A percentile compares a stretch with the other conserved stretches of the same genome.
phyloP scores from a whole-genome alignment of 2,329 filamentous ascomycete genomes.

The Ploettnerulaceae sp. region DNA sequence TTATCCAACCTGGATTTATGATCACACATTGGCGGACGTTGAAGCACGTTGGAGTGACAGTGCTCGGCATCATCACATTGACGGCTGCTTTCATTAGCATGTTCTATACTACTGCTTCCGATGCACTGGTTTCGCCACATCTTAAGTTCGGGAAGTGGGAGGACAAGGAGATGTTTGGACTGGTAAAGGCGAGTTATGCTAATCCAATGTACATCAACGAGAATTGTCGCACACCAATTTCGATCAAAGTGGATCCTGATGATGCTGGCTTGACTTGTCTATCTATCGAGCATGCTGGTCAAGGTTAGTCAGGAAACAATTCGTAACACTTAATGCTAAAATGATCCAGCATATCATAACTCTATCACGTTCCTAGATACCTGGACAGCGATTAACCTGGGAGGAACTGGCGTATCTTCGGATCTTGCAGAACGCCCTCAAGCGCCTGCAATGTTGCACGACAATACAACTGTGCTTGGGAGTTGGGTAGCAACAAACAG shows the following conservation, averaged over 20 bases:
- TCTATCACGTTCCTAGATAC: slow-evolving; percentile 54
- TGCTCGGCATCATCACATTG: slow-evolving; percentile 61
- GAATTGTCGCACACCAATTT: slow-evolving; percentile 59
- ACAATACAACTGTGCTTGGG: slow-evolving; percentile 67
- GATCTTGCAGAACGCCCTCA: slow-evolving; percentile 47
- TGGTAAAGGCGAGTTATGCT: slow-evolving; percentile 57
- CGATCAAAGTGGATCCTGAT: slow-evolving; percentile 35
- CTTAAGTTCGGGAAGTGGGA: slow-evolving; percentile 55
- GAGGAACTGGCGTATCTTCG: slow-evolving; percentile 39
- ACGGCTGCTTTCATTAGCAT: slow-evolving; percentile 60
- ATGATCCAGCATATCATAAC: slow-evolving; percentile 55
- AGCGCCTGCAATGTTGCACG: slow-evolving; percentile 59
- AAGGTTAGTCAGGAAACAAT: slow-evolving; percentile 37
- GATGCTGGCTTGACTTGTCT: slow-evolving; percentile 54
- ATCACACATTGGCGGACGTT: slow-evolving; percentile 64
- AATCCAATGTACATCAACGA: slow-evolving; percentile 52
- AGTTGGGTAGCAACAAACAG: slow-evolving; percentile 60
- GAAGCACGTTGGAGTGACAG: slow-evolving; percentile 55
- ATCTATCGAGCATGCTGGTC: slow-evolving; percentile 63
- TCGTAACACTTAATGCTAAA: not conserved
- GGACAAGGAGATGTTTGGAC: slow-evolving; percentile 45
- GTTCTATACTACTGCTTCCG: slow-evolving; percentile 72
- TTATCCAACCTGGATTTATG: slow-evolving; percentile 67
- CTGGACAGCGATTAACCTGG: slow-evolving; percentile 47
- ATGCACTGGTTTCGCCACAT: slow-evolving; percentile 70